phyloP scores from a whole-genome alignment of 148 eudicot species.

The Cornus suecica region DNA sequence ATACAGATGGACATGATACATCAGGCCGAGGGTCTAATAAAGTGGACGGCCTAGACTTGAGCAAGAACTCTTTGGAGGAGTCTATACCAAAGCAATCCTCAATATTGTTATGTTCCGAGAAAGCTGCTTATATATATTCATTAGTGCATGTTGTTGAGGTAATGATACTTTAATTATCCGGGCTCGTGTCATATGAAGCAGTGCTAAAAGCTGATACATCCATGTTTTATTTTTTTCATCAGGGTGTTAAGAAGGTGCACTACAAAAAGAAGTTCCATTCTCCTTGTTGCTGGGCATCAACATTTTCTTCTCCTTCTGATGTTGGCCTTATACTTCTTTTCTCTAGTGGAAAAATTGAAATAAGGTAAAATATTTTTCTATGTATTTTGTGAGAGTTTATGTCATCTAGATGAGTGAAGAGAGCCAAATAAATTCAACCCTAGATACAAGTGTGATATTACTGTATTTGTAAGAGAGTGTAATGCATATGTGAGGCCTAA shows the following conservation, averaged over 20 bases:
- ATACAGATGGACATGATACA: conserved; percentile 41
- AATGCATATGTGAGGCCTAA: not conserved
- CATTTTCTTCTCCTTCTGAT: conserved; percentile 45
- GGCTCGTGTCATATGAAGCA: not conserved
- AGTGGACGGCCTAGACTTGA: conserved; percentile 26
- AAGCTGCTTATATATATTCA: conserved; percentile 79
- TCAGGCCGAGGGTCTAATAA: conserved; percentile 18
- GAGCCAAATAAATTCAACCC: too few relatives aligned
- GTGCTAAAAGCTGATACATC: not conserved
- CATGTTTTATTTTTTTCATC: conserved; percentile 5
- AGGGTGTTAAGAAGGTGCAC: conserved; percentile 84
- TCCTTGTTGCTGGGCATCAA: conserved; percentile 81
- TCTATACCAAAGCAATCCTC: conserved; percentile 39
- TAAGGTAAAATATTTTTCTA: conserved; percentile 44
- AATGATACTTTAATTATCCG: not conserved
- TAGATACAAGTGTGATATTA: too few relatives aligned
- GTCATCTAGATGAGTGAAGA: not conserved
- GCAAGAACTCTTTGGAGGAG: conserved; percentile 35
- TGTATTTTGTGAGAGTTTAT: not conserved
- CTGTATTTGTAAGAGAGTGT: too few relatives aligned
- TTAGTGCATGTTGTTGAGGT: conserved; percentile 61
- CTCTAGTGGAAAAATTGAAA: conserved; percentile 70
- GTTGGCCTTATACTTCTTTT: conserved; percentile 71
- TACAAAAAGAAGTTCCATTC: conserved; percentile 79
- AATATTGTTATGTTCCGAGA: conserved; percentile 78